Conservation (phyloP, 176 grass and related monocot genomes). For the Triticum monococcum region DNA sequence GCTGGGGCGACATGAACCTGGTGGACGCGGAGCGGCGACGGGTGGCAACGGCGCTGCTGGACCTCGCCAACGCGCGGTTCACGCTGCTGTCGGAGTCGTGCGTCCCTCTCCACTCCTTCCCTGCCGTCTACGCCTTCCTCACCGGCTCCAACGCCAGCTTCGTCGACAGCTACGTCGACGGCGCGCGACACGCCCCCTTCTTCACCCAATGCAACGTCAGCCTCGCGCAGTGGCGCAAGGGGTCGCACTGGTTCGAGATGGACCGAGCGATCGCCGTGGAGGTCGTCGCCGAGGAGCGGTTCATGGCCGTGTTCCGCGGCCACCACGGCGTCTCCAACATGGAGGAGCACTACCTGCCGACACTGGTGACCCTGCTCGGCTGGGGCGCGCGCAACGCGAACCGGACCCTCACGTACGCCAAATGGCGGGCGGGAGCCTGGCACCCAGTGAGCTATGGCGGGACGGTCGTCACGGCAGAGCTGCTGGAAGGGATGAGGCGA, state of each 20-base stretch:
- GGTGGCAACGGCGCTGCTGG: slow-evolving; percentile 58
- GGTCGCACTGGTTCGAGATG: slow-evolving; percentile 78
- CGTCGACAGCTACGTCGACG: slow-evolving; percentile 46
- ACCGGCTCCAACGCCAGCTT: slow-evolving; percentile 40
- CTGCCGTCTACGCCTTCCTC: slow-evolving; percentile 34
- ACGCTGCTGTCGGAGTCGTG: slow-evolving; percentile 56
- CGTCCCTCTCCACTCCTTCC: slow-evolving; percentile 46
- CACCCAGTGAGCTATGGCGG: slow-evolving; percentile 35
- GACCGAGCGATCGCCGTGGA: slow-evolving; percentile 37
- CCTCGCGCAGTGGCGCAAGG: slow-evolving; percentile 58
- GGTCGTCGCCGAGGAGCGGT: slow-evolving; percentile 41
- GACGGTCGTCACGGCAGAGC: slow-evolving; percentile 21
- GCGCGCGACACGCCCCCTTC: slow-evolving; percentile 32
- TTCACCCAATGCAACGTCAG: slow-evolving; percentile 39
- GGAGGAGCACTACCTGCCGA: slow-evolving; percentile 79
- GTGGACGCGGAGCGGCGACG: slow-evolving; percentile 48
- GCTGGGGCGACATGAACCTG: slow-evolving; percentile 52
- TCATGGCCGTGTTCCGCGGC: background rate
- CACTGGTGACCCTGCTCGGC: slow-evolving; percentile 38
- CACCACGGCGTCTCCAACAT: slow-evolving; percentile 18
- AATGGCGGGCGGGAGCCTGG: slow-evolving; percentile 24
- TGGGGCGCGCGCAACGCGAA: slow-evolving; percentile 43
- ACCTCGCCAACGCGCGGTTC: slow-evolving; percentile 58
- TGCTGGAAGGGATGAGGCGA: slow-evolving; percentile 41
- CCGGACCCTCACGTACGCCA: slow-evolving; percentile 55